phyloP scores from a whole-genome alignment of 768 basidiomycete genomes.

The Psilocybe subaeruginosa region DNA sequence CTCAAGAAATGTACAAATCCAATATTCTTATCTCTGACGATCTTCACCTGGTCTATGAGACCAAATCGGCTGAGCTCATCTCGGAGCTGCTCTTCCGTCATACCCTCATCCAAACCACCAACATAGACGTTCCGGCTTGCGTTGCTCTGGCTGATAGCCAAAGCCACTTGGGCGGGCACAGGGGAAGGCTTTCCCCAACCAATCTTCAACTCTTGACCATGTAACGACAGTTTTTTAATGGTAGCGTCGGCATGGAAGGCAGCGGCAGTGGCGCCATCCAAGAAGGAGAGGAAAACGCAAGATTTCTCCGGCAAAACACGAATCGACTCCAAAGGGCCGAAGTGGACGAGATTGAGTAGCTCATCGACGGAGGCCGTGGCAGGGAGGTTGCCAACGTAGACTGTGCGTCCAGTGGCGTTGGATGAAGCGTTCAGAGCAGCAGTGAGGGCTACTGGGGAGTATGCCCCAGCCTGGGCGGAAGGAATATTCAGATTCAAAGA shows the following conservation, averaged over 20 bases:
- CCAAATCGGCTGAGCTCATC: constrained; percentile 94
- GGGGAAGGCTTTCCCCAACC: constrained; percentile 97
- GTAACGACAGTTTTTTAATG: constrained; percentile 90
- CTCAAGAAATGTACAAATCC: constrained; percentile 99
- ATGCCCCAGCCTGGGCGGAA: constrained; percentile 63
- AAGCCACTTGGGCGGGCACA: constrained; percentile 82
- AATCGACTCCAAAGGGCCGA: constrained; percentile 94
- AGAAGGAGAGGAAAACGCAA: constrained; percentile 97
- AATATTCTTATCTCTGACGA: constrained; percentile 98
- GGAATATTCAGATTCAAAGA: constrained; percentile 72
- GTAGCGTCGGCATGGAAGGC: constrained; percentile 98
- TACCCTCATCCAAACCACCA: constrained; percentile 87
- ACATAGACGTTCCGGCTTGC: constrained; percentile 97
- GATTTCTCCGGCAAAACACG: constrained; percentile 95
- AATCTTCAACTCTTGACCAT: constrained; percentile 96
- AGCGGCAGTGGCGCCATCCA: constrained; percentile 89
- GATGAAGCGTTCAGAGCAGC: constrained; percentile 74
- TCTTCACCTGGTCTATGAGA: constrained; percentile 98
- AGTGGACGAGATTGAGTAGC: constrained; percentile 95
- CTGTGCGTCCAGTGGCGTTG: constrained; percentile 80
- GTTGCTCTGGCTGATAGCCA: constrained; percentile 89
- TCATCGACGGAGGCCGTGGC: constrained; percentile 96
- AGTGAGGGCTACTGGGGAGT: constrained; percentile 78
- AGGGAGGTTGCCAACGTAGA: constrained; percentile 96
- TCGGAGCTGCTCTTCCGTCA: constrained; percentile 89